phyloP scores from a whole-genome alignment of 2,329 filamentous ascomycete genomes.

The Daldinia sp. region DNA sequence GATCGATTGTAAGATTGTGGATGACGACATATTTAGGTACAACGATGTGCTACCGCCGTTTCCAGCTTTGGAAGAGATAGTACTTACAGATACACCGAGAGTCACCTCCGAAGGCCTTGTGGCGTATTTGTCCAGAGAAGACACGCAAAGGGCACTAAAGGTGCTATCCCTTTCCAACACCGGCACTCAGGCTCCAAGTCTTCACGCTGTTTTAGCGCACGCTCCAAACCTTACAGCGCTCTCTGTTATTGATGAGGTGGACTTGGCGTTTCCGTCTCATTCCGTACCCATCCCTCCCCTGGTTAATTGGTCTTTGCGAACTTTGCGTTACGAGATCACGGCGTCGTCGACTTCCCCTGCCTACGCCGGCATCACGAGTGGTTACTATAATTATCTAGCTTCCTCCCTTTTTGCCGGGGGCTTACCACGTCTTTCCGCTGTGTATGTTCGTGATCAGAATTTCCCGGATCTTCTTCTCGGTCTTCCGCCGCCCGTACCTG shows the following conservation, averaged over 20 bases:
- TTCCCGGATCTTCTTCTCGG: slow-evolving; percentile 82
- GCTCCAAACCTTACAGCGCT: slow-evolving; percentile 66
- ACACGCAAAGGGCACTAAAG: slow-evolving; percentile 67
- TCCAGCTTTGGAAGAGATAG: slow-evolving; percentile 76
- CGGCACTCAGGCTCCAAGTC: slow-evolving; percentile 68
- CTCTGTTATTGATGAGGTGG: slow-evolving; percentile 60
- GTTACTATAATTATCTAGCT: slow-evolving; percentile 87
- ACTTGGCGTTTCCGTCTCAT: slow-evolving; percentile 58
- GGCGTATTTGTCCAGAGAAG: slow-evolving; percentile 69
- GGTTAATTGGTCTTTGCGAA: slow-evolving; percentile 71
- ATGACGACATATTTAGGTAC: slow-evolving; percentile 77
- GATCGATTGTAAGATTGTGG: slow-evolving; percentile 72
- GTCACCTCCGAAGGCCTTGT: slow-evolving; percentile 77
- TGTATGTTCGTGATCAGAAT: slow-evolving; percentile 86
- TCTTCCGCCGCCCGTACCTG: slow-evolving; percentile 68
- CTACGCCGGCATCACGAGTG: slow-evolving; percentile 62
- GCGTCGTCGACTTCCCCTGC: slow-evolving; percentile 64
- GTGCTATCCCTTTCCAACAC: slow-evolving; percentile 77
- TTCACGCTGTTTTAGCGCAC: slow-evolving; percentile 68
- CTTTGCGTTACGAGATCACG: slow-evolving; percentile 84
- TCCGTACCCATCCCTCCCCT: slow-evolving; percentile 67
- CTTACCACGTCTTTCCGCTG: slow-evolving; percentile 74
- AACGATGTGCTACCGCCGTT: slow-evolving; percentile 74
- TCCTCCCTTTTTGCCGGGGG: slow-evolving; percentile 80
- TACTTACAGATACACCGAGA: slow-evolving; percentile 74